Evolutionary conservation across 2,329 filamentous ascomycete species (phyloP), one percentile per base, ranked within the genome.

Genomic region (Pseudofabraea citricarpa): DNA sequence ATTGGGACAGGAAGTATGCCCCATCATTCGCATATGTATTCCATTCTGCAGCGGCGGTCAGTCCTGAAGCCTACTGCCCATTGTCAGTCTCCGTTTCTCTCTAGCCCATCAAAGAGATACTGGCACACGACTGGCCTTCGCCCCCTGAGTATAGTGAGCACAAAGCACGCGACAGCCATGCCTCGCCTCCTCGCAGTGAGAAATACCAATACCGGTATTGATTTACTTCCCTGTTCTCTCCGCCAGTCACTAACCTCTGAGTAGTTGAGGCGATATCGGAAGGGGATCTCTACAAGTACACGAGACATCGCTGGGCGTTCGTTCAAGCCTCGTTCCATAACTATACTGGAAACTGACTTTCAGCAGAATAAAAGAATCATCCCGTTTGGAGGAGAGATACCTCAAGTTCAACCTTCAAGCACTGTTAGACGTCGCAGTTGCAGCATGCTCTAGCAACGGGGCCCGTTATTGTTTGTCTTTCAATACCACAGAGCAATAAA

Each of bases 231-330:
- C n/a, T n/a, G n/a, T n/a, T n/a, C n/a, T n/a, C n/a, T n/a, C n/a
- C n/a, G n/a, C n/a, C 22, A 4, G n/a, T 18, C 32, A 9, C 36
- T 41, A 36, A 36, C 13, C 21, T 29, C 31, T 36, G 22, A 18
- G n/a, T 40, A 42, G 44, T 22, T 5, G 44, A 42, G 33, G 21
- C 21, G 31, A 42, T 46, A 21, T 33, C 31, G 2, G 44, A 46
- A 31, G 33, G 21, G 6, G 40, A 42, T 6, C 22, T 46, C 29
- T 42, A 42, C 15, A 42, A 16, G 22, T 42, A 46, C 33, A 42
- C 44, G n/a, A 42, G 39, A 27, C 33, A 46, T 38, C 44, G 44
- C 44, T 46, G 44, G 44, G 31, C 35, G 39, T 46, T n/a, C 24
- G 39, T 46, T 42, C 26, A 27, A 36, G 21, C 27, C 29, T 29